These are phyloP conservation scores for Calonectria pseudoreteaudii DNA, from an alignment of 2,329 filamentous ascomycete genomes.

Conservation along the genomic window DNA sequence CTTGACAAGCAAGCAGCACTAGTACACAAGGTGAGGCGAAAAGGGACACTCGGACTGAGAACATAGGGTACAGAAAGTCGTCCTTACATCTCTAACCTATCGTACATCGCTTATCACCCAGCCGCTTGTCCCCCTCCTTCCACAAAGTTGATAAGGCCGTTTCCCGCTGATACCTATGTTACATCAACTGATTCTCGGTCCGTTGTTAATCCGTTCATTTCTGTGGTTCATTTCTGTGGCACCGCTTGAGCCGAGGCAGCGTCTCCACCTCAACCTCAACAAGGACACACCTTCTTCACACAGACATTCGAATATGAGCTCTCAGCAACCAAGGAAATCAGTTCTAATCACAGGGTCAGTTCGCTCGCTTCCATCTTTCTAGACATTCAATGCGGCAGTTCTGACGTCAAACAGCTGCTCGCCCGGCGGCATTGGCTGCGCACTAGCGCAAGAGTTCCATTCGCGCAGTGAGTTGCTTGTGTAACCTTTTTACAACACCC, in stretches of 20 bases:
- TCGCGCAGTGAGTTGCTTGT: slow-evolving; percentile 41
- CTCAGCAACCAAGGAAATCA: slow-evolving; percentile 11
- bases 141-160: background rate
- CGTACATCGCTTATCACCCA: no score
- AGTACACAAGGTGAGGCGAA: background rate
- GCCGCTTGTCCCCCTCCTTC: background rate
- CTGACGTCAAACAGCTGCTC: slow-evolving; percentile 54
- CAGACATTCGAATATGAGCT: slow-evolving; percentile 46
- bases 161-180: no score
- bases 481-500: background rate
- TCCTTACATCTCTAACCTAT: no score
- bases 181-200: background rate
- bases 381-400: background rate
- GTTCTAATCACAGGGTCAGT: slow-evolving; percentile 26
- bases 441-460: slow-evolving; percentile 61
- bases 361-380: background rate
- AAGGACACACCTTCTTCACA: background rate
- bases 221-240: background rate
- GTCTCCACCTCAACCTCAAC: background rate
- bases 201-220: background rate
- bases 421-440: slow-evolving; percentile 63
- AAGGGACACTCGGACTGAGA: no score
- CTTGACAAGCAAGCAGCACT: background rate
- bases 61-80: no score
- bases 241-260: background rate